Conservation (phyloP, 352 stramenopile species). For the Plasmopara viticola region DNA sequence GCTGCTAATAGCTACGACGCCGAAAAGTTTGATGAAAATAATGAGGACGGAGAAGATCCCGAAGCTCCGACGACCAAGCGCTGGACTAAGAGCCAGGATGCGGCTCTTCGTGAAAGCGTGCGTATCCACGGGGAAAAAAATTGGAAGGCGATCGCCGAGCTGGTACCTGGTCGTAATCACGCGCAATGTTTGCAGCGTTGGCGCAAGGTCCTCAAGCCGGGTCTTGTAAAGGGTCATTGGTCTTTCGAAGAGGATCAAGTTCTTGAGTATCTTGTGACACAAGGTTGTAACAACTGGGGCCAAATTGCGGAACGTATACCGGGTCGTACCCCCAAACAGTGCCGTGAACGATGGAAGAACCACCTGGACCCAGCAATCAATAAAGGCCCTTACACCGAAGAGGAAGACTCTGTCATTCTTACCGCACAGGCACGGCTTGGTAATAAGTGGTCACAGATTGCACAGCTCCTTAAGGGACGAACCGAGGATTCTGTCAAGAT, state of each 20-base stretch:
- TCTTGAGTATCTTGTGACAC: slow-evolving; percentile 84
- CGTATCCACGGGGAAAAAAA: slow-evolving; percentile 82
- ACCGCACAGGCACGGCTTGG: slow-evolving; percentile 85
- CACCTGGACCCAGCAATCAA: slow-evolving; percentile 88
- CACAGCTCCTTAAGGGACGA: slow-evolving; percentile 86
- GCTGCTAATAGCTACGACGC: slow-evolving; percentile 15
- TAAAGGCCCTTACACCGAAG: slow-evolving; percentile 92
- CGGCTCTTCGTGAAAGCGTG: slow-evolving; percentile 75
- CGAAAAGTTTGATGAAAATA: slow-evolving; percentile 35
- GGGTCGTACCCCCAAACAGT: slow-evolving; percentile 89
- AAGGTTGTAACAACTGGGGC: slow-evolving; percentile 90
- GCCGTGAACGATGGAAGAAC: slow-evolving; percentile 88
- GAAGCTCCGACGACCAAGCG: slow-evolving; percentile 78
- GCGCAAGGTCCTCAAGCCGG: slow-evolving; percentile 92
- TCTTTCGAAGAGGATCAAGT: slow-evolving; percentile 93
- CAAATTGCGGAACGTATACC: slow-evolving; percentile 90
- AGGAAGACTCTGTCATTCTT: slow-evolving; percentile 93
- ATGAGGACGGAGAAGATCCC: slow-evolving; percentile 37
- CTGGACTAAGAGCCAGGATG: slow-evolving; percentile 86
- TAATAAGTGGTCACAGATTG: slow-evolving; percentile 96
- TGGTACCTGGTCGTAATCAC: slow-evolving; percentile 79
- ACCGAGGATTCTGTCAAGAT: slow-evolving; percentile 94
- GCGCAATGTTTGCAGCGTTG: slow-evolving; percentile 86
- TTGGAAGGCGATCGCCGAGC: slow-evolving; percentile 85
- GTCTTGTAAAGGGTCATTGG: slow-evolving; percentile 94